Conservation (phyloP, 1,139 yeast species). For the Pneumocystis oryctolagi region DNA sequence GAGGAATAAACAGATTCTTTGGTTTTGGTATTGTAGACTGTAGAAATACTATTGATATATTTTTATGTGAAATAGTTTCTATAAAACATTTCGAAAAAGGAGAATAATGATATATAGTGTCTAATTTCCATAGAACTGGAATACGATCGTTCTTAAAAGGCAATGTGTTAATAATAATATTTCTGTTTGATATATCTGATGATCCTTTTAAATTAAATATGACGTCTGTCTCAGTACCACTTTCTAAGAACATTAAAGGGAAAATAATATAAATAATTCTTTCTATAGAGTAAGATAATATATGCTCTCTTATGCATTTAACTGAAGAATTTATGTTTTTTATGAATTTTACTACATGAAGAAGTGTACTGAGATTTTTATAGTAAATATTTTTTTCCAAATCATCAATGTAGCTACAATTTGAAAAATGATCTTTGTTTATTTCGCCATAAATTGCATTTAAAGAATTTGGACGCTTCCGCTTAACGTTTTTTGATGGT, state of each 20-base stretch:
- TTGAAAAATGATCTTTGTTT: background rate
- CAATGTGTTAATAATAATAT: conserved; percentile 5
- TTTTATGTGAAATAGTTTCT: background rate
- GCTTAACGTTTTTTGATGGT: background rate
- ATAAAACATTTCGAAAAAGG: background rate
- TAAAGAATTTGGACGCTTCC: background rate
- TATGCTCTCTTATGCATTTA: conserved; percentile 14
- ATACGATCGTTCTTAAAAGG: background rate
- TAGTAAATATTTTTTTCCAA: background rate
- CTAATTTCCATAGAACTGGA: background rate
- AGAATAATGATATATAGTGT: background rate
- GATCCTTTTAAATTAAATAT: background rate
- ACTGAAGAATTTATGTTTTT: conserved; percentile 15
- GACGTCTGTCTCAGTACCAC: background rate
- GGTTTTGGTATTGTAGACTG: background rate
- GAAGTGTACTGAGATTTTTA: background rate
- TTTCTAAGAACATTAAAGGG: conserved; percentile 1
- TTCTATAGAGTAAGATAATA: conserved; percentile 12
- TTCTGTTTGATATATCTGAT: background rate
- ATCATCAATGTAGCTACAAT: background rate
- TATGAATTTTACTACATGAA: conserved; percentile 13
- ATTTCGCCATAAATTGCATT: background rate
- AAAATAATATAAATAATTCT: conserved; percentile 10
- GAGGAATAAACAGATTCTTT: background rate
- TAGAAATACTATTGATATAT: background rate